These are phyloP conservation scores for Oxytropis ochrocephala DNA, from an alignment of 306 rosid species.

Conservation along the genomic window DNA sequence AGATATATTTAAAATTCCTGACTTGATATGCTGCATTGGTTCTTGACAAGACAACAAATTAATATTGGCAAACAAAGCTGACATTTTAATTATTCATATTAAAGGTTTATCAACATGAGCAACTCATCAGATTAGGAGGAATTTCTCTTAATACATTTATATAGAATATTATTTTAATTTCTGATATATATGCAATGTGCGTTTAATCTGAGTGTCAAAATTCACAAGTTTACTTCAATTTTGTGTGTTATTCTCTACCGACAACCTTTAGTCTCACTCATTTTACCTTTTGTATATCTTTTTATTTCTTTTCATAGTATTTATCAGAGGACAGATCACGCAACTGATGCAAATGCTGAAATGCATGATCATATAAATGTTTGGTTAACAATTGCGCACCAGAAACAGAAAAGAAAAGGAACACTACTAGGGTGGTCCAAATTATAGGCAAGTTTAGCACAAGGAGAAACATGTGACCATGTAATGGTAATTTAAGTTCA, in stretches of 20 bases:
- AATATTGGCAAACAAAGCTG: not conserved
- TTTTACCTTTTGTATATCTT: not conserved
- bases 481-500: no score
- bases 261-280: constrained; percentile 11
- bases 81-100: not conserved
- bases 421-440: not conserved
- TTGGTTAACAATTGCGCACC: not conserved
- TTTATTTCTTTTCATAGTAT: not conserved
- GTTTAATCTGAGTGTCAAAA: constrained; percentile 5
- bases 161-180: constrained; percentile 8
- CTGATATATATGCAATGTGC: not conserved
- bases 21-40: constrained; percentile 6
- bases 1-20: constrained; percentile 11
- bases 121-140: constrained; percentile 10
- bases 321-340: not conserved
- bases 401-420: not conserved
- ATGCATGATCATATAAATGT: not conserved
- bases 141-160: not conserved
- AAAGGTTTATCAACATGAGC: not conserved
- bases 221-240: constrained; percentile 1
- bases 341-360: not conserved
- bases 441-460: not conserved
- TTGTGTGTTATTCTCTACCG: constrained; percentile 2
- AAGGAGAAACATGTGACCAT: not conserved
- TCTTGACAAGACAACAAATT: constrained; percentile 27